Base-by-base conservation (phyloP, 2,329 filamentous ascomycete genomes). In the Podosphaera fusca region DNA sequence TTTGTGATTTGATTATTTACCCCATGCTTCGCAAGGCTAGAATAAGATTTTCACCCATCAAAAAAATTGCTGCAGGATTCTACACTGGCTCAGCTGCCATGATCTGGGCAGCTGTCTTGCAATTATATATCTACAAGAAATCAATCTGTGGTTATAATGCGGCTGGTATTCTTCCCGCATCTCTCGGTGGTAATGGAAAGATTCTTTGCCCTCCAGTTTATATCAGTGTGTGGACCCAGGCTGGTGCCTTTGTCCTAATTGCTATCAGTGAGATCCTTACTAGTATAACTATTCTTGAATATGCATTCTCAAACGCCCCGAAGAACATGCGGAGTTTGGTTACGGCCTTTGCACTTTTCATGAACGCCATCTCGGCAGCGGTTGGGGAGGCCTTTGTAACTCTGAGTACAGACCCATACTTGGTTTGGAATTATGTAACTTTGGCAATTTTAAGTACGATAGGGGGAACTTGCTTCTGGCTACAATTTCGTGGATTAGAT, bases 251-350 rank as follows among this genome's bases (percentile, higher is more conserved):
- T 57, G 69, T 77, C 7, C 68, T 80, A 1, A 72, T 77, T 58
- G 77, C 73, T 59, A 72, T 79, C 59, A 76, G 75, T 2, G 77
- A 79, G 64, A 79, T 78, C 63, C 74, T 79, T 60, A 73, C 75
- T 2, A 76, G 72, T 9, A 73, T 80, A 58, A 80, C 77, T 2
- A 80, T 80, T 1, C 78, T 84, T 61, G 84, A 87, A 67, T 87
- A 86, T 61, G 85, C 85, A 38, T 88, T 81, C 71, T 82, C 81
- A 67, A 86, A 87, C 69, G 83, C 84, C 0, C 85, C 85, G 33
- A 79, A 77, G 64, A 87, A 87, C 72, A 89, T 89, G 85, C 81
- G 83, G 61, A 84, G 81, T 1, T 74, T 88, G n/a, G 82, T 89
- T 63, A 75, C 77, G 68, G 77, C 78, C 29, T 73, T 87, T 63